A percentile compares a stretch with the other conserved stretches of the same genome.
Conservation (phyloP, 176 grass and related monocot species). For the Bothriochloa decipiens region DNA sequence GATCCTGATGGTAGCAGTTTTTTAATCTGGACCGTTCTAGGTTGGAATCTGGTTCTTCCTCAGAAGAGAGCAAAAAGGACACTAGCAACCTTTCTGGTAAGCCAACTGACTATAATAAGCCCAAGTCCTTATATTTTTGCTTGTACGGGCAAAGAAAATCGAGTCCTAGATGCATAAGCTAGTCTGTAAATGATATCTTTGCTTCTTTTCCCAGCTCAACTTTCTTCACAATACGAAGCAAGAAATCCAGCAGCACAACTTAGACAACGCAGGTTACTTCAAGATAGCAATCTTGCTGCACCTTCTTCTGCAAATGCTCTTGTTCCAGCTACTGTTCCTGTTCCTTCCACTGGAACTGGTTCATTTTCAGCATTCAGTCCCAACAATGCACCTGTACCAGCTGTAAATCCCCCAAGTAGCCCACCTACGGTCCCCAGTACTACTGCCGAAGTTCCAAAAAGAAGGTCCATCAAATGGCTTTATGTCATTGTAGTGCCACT, state of each 20-base stretch:
- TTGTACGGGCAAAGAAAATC: background rate
- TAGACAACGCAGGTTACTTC: constrained; percentile 69
- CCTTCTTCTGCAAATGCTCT: constrained; percentile 56
- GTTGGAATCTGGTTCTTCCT: constrained; percentile 48
- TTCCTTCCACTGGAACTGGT: constrained; percentile 72
- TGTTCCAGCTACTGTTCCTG: constrained; percentile 45
- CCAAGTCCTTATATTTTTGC: background rate
- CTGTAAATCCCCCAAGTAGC: constrained; percentile 40
- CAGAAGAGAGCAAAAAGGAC: constrained; percentile 46
- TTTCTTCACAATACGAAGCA: constrained; percentile 36
- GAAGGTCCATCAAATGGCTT: constrained; percentile 51
- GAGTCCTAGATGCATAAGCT: constrained; percentile 22
- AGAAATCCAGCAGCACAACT: constrained; percentile 47
- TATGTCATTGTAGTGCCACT: constrained; percentile 57
- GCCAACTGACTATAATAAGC: constrained; percentile 36
- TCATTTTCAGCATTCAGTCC: constrained; percentile 58
- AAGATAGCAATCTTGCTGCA: constrained; percentile 72
- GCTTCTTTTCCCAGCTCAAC: constrained; percentile 36
- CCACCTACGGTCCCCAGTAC: constrained; percentile 5
- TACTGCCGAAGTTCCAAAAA: constrained; percentile 23
- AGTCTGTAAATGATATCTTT: constrained; percentile 42
- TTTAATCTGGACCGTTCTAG: constrained; percentile 52
- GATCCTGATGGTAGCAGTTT: constrained; percentile 34
- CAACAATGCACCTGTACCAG: constrained; percentile 49
- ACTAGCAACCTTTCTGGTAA: constrained; percentile 71